Percentiles rank a stretch among this genome's conserved stretches.
Evolutionary conservation across 2,329 filamentous ascomycete genomes (phyloP).

Genomic region (Calonectria pteridis): DNA sequence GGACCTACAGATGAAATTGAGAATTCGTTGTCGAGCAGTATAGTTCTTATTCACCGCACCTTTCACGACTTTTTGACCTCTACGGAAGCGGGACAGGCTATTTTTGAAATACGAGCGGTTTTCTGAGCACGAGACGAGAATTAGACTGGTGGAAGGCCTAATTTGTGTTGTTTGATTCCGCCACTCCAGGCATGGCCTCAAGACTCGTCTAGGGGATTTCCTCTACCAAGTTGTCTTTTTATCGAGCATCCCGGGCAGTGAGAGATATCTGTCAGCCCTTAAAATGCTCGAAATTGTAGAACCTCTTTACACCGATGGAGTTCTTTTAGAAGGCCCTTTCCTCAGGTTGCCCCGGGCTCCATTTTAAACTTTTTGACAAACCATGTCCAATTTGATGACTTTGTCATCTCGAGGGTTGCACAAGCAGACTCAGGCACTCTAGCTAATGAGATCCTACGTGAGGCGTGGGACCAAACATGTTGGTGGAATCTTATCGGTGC

Average conservation of each 20-base stretch:
- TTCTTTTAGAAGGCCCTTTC: neutral
- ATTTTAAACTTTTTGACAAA: neutral
- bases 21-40: neutral
- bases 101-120: neutral
- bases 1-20: neutral
- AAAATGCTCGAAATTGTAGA: neutral
- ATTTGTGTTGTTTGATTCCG: neutral
- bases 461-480: neutral
- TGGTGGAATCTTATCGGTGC: neutral
- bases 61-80: constrained; percentile 29
- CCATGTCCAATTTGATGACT: constrained; percentile 6
- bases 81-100: constrained; percentile 3
- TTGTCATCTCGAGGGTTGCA: constrained; percentile 13
- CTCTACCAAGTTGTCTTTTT: neutral
- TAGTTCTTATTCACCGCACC: constrained; percentile 25
- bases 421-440: neutral
- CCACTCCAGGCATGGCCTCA: neutral
- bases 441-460: constrained; percentile 13
- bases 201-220: neutral
- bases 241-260: neutral
- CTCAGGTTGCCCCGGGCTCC: neutral
- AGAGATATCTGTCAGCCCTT: neutral
- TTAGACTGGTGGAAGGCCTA: neutral
- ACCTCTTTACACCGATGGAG: neutral
- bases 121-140: neutral